Evolutionary conservation across 2,329 filamentous ascomycete genomes (phyloP).

Genomic region (Trichoderma arundinaceum): DNA sequence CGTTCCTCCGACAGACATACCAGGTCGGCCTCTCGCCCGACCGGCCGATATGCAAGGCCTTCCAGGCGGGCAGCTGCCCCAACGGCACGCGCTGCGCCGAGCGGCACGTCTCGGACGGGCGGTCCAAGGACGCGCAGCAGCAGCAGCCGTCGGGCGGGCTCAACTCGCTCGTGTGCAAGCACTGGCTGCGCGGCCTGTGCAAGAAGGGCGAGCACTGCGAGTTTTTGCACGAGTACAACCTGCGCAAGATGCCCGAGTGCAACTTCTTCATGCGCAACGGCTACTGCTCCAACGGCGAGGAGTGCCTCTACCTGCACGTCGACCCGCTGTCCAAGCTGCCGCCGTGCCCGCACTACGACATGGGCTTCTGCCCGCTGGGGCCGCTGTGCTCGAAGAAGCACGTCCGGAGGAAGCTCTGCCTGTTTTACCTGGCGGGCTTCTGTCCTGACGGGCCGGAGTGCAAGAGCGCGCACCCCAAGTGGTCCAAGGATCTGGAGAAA

Average conservation of each 20-base stretch:
- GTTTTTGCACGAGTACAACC: conserved; percentile 98
- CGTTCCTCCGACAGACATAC: conserved; percentile 83
- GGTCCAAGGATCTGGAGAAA: conserved; percentile 77
- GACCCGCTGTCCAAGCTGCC: conserved; percentile 80
- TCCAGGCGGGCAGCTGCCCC: conserved; percentile 84
- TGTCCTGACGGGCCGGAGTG: conserved; percentile 83
- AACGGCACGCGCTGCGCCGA: conserved; percentile 84
- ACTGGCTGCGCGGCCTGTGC: conserved; percentile 95
- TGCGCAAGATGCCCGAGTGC: conserved; percentile 97
- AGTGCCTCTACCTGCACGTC: conserved; percentile 92
- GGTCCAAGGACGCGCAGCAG: conserved; percentile 57
- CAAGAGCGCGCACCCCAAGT: conserved; percentile 81
- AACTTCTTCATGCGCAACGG: conserved; percentile 94
- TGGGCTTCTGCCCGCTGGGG: conserved; percentile 91
- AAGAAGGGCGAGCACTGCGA: conserved; percentile 98
- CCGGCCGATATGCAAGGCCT: conserved; percentile 84
- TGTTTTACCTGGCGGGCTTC: conserved; percentile 90
- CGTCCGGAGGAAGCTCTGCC: conserved; percentile 78
- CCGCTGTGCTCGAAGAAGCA: conserved; percentile 88
- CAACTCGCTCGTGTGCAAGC: conserved; percentile 93
- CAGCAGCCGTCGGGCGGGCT: conserved; percentile 58
- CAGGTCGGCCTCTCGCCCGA: conserved; percentile 81
- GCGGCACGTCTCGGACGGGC: conserved; percentile 66
- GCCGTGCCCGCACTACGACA: conserved; percentile 89
- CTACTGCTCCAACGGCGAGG: conserved; percentile 95